These are phyloP conservation scores for Fonsecaea pugnacius DNA, from an alignment of 2,329 filamentous ascomycete genomes.

Conservation along the genomic window DNA sequence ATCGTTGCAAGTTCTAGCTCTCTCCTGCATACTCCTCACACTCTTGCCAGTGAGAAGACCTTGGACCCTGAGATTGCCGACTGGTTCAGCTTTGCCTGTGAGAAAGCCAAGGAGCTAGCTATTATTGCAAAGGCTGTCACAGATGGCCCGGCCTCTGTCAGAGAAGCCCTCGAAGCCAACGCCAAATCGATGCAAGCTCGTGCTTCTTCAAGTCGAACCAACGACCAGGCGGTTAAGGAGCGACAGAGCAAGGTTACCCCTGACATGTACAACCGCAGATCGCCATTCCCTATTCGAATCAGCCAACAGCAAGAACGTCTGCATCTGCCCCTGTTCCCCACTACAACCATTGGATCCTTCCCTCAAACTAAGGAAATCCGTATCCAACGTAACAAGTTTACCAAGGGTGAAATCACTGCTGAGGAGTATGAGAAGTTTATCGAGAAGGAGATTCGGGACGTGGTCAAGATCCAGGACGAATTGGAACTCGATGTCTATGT, in stretches of 20 bases:
- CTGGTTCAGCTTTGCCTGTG: slow-evolving; percentile 97
- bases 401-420: slow-evolving; percentile 94
- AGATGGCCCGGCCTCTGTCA: slow-evolving; percentile 83
- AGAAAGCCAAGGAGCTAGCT: slow-evolving; percentile 91
- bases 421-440: slow-evolving; percentile 98
- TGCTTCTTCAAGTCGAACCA: slow-evolving; percentile 90
- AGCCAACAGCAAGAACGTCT: slow-evolving; percentile 88
- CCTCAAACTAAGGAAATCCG: slow-evolving; percentile 99
- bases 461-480: slow-evolving; percentile 96
- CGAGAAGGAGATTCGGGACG: slow-evolving; percentile 95
- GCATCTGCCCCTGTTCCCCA: slow-evolving; percentile 94
- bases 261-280: slow-evolving; percentile 90
- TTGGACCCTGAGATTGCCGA: slow-evolving; percentile 89
- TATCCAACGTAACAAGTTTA: slow-evolving; percentile 95
- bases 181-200: slow-evolving; percentile 91
- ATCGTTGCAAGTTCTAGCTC: slow-evolving; percentile 96
- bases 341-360: slow-evolving; percentile 99
- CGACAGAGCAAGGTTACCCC: slow-evolving; percentile 85
- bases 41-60: slow-evolving; percentile 97
- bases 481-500: slow-evolving; percentile 96
- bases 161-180: slow-evolving; percentile 91
- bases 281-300: slow-evolving; percentile 82
- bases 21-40: slow-evolving; percentile 97
- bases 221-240: slow-evolving; percentile 96
- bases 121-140: slow-evolving; percentile 97